A percentile compares a stretch with the other conserved stretches of the same genome.
These are phyloP conservation scores for Anisodus acutangulus DNA, from an alignment of 257 asterid species.

Conservation along the genomic window DNA sequence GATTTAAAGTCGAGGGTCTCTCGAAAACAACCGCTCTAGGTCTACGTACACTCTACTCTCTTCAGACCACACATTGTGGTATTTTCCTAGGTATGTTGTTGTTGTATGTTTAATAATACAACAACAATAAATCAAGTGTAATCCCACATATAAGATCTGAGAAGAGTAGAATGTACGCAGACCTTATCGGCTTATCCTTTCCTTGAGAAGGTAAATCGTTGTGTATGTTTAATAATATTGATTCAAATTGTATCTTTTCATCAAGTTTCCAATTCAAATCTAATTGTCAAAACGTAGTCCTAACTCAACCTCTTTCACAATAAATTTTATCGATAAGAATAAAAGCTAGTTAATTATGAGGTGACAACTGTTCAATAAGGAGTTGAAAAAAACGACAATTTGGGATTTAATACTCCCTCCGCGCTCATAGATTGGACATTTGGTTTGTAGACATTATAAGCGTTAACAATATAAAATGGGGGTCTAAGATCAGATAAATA, in stretches of 20 bases:
- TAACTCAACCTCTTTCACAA: background rate
- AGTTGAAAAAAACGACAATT: background rate
- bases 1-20: background rate
- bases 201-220: too few species aligned
- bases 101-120: too few species aligned
- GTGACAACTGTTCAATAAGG: fast-evolving
- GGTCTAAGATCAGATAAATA: background rate
- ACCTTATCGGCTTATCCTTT: too few species aligned
- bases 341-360: background rate
- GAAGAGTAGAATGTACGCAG: too few species aligned
- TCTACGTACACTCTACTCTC: too few species aligned
- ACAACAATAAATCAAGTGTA: too few species aligned
- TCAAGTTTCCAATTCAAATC: background rate
- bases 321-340: background rate
- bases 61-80: too few species aligned
- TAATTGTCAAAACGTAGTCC: background rate
- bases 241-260: background rate
- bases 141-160: too few species aligned
- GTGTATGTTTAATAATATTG: background rate
- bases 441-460: background rate
- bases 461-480: background rate
- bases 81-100: too few species aligned
- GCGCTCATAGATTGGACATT: background rate
- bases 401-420: background rate
- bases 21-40: too few species aligned